These are phyloP conservation scores for Castanea crenata DNA, from an alignment of 306 rosid genomes.

Conservation along the genomic window DNA sequence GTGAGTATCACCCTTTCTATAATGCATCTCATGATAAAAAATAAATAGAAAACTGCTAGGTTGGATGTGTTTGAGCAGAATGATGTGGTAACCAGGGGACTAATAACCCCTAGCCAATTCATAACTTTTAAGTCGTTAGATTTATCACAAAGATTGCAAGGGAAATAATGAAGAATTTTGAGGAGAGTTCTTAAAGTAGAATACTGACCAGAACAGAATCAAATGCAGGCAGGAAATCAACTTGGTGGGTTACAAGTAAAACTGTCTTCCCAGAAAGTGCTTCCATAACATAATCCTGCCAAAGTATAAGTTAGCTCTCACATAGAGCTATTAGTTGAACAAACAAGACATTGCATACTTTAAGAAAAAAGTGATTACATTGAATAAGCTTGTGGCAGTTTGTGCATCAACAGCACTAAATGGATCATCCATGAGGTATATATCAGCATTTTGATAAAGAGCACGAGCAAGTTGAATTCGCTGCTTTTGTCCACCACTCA, in stretches of 20 bases:
- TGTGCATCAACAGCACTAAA: constrained; percentile 98
- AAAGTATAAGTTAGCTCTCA: constrained; percentile 24
- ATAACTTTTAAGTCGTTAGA: not conserved
- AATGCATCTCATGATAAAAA: not conserved
- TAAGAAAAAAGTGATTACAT: constrained; percentile 40
- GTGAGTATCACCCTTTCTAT: not conserved
- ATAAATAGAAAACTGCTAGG: not conserved
- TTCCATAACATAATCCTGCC: constrained; percentile 75
- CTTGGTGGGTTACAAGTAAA: constrained; percentile 96
- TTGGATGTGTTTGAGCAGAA: not conserved
- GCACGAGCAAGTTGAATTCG: constrained; percentile 97
- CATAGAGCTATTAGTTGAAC: not conserved
- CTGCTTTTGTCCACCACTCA: constrained; percentile 96
- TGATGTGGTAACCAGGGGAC: not conserved
- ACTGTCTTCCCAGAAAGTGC: constrained; percentile 76
- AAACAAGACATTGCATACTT: not conserved
- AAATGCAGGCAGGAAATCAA: constrained; percentile 90
- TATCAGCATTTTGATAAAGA: constrained; percentile 83
- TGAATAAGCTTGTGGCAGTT: constrained; percentile 79
- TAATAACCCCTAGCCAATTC: not conserved
- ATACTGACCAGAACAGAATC: constrained; percentile 72
- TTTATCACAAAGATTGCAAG: not conserved
- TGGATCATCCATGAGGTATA: constrained; percentile 94
- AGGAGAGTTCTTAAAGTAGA: not conserved
- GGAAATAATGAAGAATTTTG: not conserved